Evolutionary conservation across 352 stramenopile genomes (phyloP), one percentile per base, ranked within the genome.

Genomic region (Globisporangium radiosum): DNA sequence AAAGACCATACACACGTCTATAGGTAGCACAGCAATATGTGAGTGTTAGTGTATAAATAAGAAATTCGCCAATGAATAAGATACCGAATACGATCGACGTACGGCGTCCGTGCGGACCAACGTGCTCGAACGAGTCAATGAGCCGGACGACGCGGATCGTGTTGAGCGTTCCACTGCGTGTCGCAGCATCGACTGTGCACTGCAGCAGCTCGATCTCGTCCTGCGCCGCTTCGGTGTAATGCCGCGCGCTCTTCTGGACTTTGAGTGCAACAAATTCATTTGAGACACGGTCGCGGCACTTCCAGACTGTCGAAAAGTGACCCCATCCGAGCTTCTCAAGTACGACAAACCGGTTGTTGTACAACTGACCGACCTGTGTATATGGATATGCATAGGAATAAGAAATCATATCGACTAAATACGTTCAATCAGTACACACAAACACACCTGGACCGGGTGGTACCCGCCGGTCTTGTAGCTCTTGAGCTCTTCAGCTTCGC

Each of bases 251-350:
- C 72, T 99, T 99, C 74, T 99, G 97, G 49, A 99, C 90, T 66
- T 99, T 98, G 76, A 94, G 87, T 7, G 96, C 96, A n/a, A 98
- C 96, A 60, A 97, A 85, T n/a, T 69, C 59, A 11, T 68, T 74
- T n/a, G 72, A 90, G 14, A 76, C 47, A 44, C 70, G 73, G 76
- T 99, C 96, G 57, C 89, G 85, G 54, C 96, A 97, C 75, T 99
- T 97, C 97, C 97, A 99, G 17, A 99, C 97, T 5, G 97, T 99
- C 45, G 96, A 99, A 72, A 99, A 99, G 70, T 99, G 97, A 36
- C 97, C 97, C 97, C 97, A 99, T 19, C 97, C 97, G 42, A 99
- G 86, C 74, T 99, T 99, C 69, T 98, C 93, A 44, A 99, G 80
- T 59, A 99, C 93, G 37, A 97, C 79, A 65, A 99, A 99, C 62